Conservation (phyloP, 2,329 filamentous ascomycete genomes). For the Simplicillium aogashimaense region DNA sequence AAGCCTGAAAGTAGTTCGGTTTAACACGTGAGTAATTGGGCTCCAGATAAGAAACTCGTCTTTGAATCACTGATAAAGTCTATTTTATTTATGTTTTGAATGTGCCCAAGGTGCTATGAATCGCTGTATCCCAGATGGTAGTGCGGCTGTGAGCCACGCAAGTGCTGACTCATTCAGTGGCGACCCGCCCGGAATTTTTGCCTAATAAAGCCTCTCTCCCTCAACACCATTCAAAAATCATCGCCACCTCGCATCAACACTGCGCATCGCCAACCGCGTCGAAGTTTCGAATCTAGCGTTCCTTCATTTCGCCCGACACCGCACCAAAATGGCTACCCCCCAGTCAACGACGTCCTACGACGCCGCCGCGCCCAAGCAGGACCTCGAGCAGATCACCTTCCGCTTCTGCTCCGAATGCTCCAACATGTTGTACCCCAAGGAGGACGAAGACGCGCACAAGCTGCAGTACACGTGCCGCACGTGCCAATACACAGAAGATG, state of each 20-base stretch:
- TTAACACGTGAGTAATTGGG: too few species aligned
- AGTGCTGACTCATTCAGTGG: slow-evolving; percentile 1
- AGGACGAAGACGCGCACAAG: slow-evolving; percentile 73
- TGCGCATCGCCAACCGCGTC: slow-evolving; percentile 1
- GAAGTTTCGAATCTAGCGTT: neutral
- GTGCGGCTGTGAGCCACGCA: neutral
- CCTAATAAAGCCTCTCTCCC: neutral
- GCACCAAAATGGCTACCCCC: slow-evolving; percentile 44
- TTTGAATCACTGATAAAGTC: too few species aligned
- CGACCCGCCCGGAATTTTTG: too few species aligned
- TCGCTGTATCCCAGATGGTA: neutral
- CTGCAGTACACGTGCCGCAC: slow-evolving; percentile 95
- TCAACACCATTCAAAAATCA: neutral
- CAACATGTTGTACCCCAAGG: slow-evolving; percentile 96
- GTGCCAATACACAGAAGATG: slow-evolving; percentile 83
- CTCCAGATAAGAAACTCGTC: too few species aligned
- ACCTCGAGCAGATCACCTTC: slow-evolving; percentile 79
- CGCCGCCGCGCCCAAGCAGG: slow-evolving; percentile 33
- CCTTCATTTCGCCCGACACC: neutral
- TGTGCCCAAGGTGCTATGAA: too few species aligned
- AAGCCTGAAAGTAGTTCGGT: too few species aligned
- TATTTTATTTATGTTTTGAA: too few species aligned
- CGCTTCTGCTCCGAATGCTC: slow-evolving; percentile 98
- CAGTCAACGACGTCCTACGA: slow-evolving; percentile 37
- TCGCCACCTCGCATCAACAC: too few species aligned